phyloP scores from a whole-genome alignment of 2,329 filamentous ascomycete species.

The Cordyceps militaris region DNA sequence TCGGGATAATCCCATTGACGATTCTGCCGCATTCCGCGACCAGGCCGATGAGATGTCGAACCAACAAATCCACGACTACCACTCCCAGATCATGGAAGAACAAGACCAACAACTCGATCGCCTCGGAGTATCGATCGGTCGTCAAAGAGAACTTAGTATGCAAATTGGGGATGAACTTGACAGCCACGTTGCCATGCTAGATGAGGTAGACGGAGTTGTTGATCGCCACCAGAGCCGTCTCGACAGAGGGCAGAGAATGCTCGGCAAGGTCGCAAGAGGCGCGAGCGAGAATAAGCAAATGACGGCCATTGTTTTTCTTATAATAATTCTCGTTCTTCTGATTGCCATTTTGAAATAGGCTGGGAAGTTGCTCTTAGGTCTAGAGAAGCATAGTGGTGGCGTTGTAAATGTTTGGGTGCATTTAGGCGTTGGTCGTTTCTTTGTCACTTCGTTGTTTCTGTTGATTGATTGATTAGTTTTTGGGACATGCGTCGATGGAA shows the following conservation, averaged over 20 bases:
- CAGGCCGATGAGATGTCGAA: slow-evolving; percentile 61
- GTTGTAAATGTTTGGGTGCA: background rate
- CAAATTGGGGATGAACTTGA: slow-evolving; percentile 96
- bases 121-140: slow-evolving; percentile 75
- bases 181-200: slow-evolving; percentile 78
- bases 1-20: slow-evolving; percentile 57
- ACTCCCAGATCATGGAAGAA: slow-evolving; percentile 71
- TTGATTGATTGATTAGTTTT: background rate
- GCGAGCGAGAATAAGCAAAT: slow-evolving; percentile 85
- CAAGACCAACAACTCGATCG: slow-evolving; percentile 92
- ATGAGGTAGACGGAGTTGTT: slow-evolving; percentile 77
- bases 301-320: slow-evolving; percentile 72
- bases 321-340: slow-evolving; percentile 72
- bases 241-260: slow-evolving; percentile 62
- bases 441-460: background rate
- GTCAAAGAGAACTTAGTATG: slow-evolving; percentile 88
- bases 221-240: slow-evolving; percentile 74
- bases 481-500: background rate
- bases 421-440: background rate
- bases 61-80: slow-evolving; percentile 79
- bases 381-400: background rate
- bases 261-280: slow-evolving; percentile 65
- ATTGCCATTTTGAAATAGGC: slow-evolving; percentile 74
- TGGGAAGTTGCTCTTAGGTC: background rate
- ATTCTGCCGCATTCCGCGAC: slow-evolving; percentile 51